These are phyloP conservation scores for Colletotrichum sansevieriae DNA, from an alignment of 2,329 filamentous ascomycete species.

Conservation along the genomic window DNA sequence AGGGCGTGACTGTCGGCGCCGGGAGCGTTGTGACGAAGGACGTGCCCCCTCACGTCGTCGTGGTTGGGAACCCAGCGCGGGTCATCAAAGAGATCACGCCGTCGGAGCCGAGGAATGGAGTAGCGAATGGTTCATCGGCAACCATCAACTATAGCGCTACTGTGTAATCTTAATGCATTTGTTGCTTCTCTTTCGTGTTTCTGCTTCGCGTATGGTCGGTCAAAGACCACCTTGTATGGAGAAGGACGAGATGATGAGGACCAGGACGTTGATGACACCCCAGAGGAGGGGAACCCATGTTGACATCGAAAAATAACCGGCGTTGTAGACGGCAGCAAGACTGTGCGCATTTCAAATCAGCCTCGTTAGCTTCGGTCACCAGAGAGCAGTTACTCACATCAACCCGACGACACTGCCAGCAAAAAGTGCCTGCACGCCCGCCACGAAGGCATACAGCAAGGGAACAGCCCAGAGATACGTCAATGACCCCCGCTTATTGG, in stretches of 20 bases:
- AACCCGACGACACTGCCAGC: slow-evolving; percentile 86
- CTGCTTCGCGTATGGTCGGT: slow-evolving; percentile 44
- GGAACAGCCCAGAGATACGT: slow-evolving; percentile 79
- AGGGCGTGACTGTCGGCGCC: slow-evolving; percentile 80
- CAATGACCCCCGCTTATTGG: slow-evolving; percentile 67
- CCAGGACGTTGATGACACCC: slow-evolving; percentile 85
- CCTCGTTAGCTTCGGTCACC: neutral
- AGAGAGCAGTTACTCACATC: slow-evolving; percentile 67
- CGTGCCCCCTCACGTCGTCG: slow-evolving; percentile 73
- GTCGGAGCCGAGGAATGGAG: slow-evolving; percentile 38
- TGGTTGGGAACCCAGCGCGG: slow-evolving; percentile 76
- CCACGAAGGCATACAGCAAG: slow-evolving; percentile 77
- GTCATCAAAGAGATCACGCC: slow-evolving; percentile 62
- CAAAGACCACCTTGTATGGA: slow-evolving; percentile 91
- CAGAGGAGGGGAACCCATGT: slow-evolving; percentile 95
- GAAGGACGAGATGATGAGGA: slow-evolving; percentile 89
- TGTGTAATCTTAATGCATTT: slow-evolving; percentile 25
- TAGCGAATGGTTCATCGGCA: slow-evolving; percentile 23
- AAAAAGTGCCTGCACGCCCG: slow-evolving; percentile 81
- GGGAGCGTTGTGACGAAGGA: slow-evolving; percentile 87
- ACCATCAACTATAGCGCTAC: slow-evolving; percentile 36
- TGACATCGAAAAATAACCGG: slow-evolving; percentile 90
- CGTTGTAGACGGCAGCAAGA: slow-evolving; percentile 82
- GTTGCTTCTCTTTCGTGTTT: neutral
- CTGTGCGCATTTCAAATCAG: slow-evolving; percentile 57